phyloP scores from a whole-genome alignment of 139 green algal species.

The Closterium sp. region DNA sequence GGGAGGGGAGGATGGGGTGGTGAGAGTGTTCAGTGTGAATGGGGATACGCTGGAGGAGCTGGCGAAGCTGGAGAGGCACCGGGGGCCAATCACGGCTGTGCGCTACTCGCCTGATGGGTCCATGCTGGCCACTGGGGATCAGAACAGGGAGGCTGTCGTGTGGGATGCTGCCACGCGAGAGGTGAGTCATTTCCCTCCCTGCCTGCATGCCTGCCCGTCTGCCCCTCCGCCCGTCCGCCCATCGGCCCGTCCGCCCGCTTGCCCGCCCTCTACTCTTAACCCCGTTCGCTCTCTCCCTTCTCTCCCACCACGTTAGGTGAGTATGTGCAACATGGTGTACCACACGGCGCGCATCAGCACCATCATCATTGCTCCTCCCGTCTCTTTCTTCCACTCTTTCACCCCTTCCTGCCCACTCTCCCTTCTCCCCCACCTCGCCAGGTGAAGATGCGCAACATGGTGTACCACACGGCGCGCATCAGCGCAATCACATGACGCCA shows the following conservation, averaged over 20 bases:
- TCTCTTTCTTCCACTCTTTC: background rate
- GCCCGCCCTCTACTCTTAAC: background rate
- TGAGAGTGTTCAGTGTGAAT: conserved; percentile 31
- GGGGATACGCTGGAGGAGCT: conserved; percentile 25
- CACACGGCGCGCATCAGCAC: conserved; percentile 46
- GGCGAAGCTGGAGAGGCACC: conserved; percentile 29
- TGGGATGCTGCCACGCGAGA: conserved; percentile 48
- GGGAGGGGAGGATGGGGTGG: conserved; percentile 24
- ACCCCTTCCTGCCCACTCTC: no score
- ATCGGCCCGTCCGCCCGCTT: no score
- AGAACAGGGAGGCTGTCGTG: conserved; percentile 55
- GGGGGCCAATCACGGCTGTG: conserved; percentile 33
- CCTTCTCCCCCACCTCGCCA: background rate
- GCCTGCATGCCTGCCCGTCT: background rate
- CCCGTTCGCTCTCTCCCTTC: background rate
- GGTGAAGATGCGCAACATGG: conserved; percentile 50
- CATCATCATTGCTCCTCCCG: background rate
- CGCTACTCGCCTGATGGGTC: conserved; percentile 45
- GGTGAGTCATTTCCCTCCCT: conserved; percentile 11
- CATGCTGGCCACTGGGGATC: conserved; percentile 51
- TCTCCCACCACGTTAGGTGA: conserved; percentile 12
- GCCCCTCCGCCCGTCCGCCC: no score
- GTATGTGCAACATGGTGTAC: conserved; percentile 49
- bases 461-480: conserved; percentile 54
- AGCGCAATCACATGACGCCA: conserved; percentile 49